phyloP scores from a whole-genome alignment of 306 rosid species.

The Benincasa hispida region DNA sequence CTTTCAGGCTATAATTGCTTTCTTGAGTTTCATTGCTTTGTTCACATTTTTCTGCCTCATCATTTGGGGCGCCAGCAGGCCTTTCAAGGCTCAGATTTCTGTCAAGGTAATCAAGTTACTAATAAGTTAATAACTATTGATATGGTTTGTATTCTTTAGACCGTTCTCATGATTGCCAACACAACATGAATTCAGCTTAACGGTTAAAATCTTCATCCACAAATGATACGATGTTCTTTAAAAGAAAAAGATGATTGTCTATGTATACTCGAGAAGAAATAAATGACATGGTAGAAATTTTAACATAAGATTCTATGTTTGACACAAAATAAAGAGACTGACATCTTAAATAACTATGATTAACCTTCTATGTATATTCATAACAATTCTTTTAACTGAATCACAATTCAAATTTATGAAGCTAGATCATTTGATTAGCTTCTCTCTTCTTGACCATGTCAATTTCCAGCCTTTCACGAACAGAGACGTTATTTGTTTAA shows the following conservation, averaged over 20 bases:
- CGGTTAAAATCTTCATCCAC: not conserved
- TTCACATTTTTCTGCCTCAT: constrained; percentile 75
- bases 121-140: not conserved
- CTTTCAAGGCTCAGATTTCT: constrained; percentile 50
- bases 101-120: constrained; percentile 36
- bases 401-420: not conserved
- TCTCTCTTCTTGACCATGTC: not conserved
- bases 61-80: constrained; percentile 90
- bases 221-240: not conserved
- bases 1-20: constrained; percentile 49
- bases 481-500: not conserved
- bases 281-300: not conserved
- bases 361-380: not conserved
- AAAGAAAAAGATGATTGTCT: not conserved
- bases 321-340: not conserved
- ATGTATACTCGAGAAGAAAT: not conserved
- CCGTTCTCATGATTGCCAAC: not conserved
- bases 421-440: not conserved
- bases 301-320: not conserved
- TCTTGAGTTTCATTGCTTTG: constrained; percentile 43
- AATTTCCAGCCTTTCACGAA: not conserved
- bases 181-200: not conserved
- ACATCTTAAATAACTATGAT: not conserved
- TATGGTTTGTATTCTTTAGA: not conserved
- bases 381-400: not conserved